Conservation (phyloP, 306 rosid species). For the Glycine soja region DNA sequence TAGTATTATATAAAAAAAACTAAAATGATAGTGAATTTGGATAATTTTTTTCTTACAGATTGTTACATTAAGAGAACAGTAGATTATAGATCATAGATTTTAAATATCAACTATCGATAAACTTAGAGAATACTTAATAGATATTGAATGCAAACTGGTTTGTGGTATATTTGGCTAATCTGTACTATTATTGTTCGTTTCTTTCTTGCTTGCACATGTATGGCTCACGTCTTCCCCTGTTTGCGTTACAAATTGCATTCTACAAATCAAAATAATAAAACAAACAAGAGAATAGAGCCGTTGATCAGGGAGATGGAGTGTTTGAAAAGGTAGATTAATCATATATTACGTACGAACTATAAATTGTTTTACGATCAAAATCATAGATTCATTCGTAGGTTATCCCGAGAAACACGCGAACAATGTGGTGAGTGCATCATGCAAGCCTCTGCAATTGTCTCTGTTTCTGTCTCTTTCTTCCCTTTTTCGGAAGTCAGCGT, state of each 20-base stretch:
- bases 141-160: constrained; percentile 15
- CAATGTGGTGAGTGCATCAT: constrained; percentile 32
- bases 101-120: no score
- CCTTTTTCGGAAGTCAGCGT: constrained; percentile 13
- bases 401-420: constrained; percentile 23
- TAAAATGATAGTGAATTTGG: no score
- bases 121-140: no score
- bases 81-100: no score
- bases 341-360: not conserved
- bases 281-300: not conserved
- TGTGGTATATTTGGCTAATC: constrained; percentile 5
- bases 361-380: constrained; percentile 19
- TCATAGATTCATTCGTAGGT: not conserved
- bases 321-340: not conserved
- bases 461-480: not conserved
- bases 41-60: no score
- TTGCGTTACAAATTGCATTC: not conserved
- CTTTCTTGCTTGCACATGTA: constrained; percentile 25
- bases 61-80: no score
- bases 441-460: constrained; percentile 19
- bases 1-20: no score
- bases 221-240: not conserved
- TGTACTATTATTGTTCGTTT: constrained; percentile 14
- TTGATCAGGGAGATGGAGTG: constrained; percentile 20
- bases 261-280: not conserved